Conservation (phyloP, 441 rosid genomes). For the Populus hybrid region DNA sequence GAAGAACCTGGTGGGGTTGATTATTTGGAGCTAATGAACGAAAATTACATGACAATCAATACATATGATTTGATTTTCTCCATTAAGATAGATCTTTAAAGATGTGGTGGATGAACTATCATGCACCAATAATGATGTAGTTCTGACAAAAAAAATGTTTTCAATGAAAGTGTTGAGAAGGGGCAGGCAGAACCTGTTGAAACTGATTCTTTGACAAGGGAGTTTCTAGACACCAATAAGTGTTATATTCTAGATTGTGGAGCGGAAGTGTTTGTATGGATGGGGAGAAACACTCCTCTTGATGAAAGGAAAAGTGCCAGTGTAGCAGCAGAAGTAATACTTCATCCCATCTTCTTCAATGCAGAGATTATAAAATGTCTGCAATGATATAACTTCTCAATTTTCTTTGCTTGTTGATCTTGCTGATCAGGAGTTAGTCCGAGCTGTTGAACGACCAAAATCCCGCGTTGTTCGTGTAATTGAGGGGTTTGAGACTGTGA, state of each 20-base stretch:
- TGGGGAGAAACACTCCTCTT: constrained; percentile 75
- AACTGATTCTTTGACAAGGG: constrained; percentile 67
- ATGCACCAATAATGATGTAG: not conserved
- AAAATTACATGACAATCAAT: not conserved
- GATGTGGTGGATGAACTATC: not conserved
- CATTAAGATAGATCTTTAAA: not conserved
- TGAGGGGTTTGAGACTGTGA: constrained; percentile 95
- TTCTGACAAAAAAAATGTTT: constrained; percentile 26
- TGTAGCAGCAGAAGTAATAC: constrained; percentile 72
- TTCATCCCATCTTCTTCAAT: constrained; percentile 14
- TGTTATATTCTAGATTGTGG: constrained; percentile 86
- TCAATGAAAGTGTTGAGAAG: constrained; percentile 71
- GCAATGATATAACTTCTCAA: constrained; percentile 16
- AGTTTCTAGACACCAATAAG: constrained; percentile 67
- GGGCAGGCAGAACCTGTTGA: constrained; percentile 67
- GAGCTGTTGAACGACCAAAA: constrained; percentile 47
- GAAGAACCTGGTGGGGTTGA: not conserved
- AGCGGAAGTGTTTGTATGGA: constrained; percentile 86
- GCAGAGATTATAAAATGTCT: constrained; percentile 9
- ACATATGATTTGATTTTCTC: not conserved
- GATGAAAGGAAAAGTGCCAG: constrained; percentile 86
- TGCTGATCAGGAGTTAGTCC: constrained; percentile 57
- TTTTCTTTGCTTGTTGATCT: constrained; percentile 19
- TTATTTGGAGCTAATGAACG: not conserved
- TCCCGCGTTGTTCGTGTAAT: constrained; percentile 71